Evolutionary conservation across 2,329 filamentous ascomycete genomes (phyloP).

Genomic region (Ophiostoma himal-ulmi): DNA sequence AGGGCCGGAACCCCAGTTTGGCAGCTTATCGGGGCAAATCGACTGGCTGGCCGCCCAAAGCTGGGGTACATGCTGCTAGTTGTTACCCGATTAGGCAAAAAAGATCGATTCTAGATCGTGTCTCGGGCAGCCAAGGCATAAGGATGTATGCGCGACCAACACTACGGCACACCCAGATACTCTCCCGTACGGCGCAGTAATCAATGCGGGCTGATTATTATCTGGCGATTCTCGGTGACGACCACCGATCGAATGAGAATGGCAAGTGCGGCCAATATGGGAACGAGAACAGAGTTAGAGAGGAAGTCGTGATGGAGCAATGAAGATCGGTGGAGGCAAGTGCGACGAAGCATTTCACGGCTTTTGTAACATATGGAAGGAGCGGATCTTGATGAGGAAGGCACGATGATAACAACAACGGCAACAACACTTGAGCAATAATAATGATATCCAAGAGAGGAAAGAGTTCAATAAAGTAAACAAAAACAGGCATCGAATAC

Average conservation of each 20-base stretch:
- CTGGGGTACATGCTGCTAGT: conserved; percentile 13
- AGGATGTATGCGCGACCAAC: neutral
- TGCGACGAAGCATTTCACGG: neutral
- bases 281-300: neutral
- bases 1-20: neutral
- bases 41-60: conserved; percentile 2
- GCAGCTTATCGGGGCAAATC: conserved; percentile 11
- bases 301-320: neutral
- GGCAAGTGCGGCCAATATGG: neutral
- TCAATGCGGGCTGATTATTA: neutral
- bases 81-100: conserved; percentile 21
- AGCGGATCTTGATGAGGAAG: neutral
- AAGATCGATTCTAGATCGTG: conserved; percentile 18
- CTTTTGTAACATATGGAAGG: neutral
- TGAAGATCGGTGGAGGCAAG: conserved; percentile 13
- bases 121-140: neutral
- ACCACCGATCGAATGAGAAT: neutral
- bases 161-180: neutral
- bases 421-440: neutral
- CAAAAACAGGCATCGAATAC: neutral
- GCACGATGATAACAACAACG: neutral
- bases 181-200: neutral
- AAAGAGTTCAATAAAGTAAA: neutral
- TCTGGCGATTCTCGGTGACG: neutral
- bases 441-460: neutral